A percentile compares a stretch with the other conserved stretches of the same genome.
These are phyloP conservation scores for Protomyces inouyei DNA, from an alignment of 1,139 yeast genomes.

Conservation along the genomic window DNA sequence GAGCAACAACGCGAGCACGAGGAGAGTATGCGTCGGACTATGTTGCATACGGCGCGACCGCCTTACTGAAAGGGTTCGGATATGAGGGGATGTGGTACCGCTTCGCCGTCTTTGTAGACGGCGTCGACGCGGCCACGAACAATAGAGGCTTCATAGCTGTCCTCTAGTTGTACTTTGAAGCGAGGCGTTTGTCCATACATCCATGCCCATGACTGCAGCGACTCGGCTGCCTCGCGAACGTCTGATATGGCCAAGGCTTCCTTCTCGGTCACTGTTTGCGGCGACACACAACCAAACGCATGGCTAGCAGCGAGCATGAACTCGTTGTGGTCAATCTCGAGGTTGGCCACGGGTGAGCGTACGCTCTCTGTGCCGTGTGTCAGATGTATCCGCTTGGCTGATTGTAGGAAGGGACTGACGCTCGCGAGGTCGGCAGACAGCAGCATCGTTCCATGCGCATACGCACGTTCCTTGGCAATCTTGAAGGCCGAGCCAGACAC, in stretches of 20 bases:
- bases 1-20: background rate
- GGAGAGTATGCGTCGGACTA: background rate
- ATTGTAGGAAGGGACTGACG: slow-evolving; percentile 54
- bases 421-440: slow-evolving; percentile 58
- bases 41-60: background rate
- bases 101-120: background rate
- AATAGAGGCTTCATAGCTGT: background rate
- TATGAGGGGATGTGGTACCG: background rate
- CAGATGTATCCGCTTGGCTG: slow-evolving; percentile 46
- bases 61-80: background rate
- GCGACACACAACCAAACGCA: slow-evolving; percentile 48
- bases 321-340: slow-evolving; percentile 46
- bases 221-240: background rate
- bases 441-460: slow-evolving; percentile 97
- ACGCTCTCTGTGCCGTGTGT: slow-evolving; percentile 73
- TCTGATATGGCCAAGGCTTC: slow-evolving; percentile 7
- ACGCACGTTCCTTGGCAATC: slow-evolving; percentile 72
- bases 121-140: background rate
- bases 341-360: slow-evolving; percentile 66
- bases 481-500: slow-evolving; percentile 91
- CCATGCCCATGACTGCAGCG: slow-evolving; percentile 61
- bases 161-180: slow-evolving; percentile 39
- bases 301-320: slow-evolving; percentile 49
- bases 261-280: background rate
- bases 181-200: slow-evolving; percentile 65